Percentiles rank a stretch among this genome's conserved stretches.
These are phyloP conservation scores for Alternaria triticina DNA, from an alignment of 2,329 filamentous ascomycete species.

Conservation along the genomic window DNA sequence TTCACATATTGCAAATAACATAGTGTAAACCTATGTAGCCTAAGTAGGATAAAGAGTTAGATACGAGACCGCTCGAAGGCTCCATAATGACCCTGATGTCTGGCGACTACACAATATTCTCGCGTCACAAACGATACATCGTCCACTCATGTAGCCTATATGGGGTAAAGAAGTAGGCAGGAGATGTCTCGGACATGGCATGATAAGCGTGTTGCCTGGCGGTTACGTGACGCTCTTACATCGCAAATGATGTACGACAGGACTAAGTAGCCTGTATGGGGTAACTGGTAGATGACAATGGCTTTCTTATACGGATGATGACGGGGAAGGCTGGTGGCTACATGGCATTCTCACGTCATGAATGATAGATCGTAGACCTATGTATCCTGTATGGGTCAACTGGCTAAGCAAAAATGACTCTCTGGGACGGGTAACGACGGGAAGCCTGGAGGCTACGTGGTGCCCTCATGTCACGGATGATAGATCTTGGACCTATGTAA, in stretches of 20 bases:
- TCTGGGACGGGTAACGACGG: too few relatives aligned
- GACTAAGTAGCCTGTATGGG: background rate
- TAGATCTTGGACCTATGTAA: background rate
- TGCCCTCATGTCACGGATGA: too few relatives aligned
- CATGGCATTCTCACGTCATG: background rate
- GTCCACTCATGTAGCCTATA: background rate
- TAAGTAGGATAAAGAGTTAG: fast-evolving
- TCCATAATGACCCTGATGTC: background rate
- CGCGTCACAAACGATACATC: background rate
- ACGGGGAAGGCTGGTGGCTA: background rate
- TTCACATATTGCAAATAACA: background rate
- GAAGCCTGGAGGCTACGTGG: too few relatives aligned
- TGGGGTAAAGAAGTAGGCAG: fast-evolving
- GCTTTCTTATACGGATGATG: background rate
- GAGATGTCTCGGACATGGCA: background rate
- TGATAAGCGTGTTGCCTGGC: background rate
- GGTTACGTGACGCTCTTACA: background rate
- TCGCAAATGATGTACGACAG: background rate
- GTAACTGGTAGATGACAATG: background rate
- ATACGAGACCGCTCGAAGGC: background rate
- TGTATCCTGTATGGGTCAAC: too few relatives aligned
- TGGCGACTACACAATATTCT: background rate
- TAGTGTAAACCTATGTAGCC: background rate
- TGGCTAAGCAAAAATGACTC: too few relatives aligned
- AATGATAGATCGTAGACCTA: background rate